A percentile compares a stretch with the other conserved stretches of the same genome.
These are phyloP conservation scores for Torulaspora microellipsoides DNA, from an alignment of 805 yeast genomes.

Conservation along the genomic window DNA sequence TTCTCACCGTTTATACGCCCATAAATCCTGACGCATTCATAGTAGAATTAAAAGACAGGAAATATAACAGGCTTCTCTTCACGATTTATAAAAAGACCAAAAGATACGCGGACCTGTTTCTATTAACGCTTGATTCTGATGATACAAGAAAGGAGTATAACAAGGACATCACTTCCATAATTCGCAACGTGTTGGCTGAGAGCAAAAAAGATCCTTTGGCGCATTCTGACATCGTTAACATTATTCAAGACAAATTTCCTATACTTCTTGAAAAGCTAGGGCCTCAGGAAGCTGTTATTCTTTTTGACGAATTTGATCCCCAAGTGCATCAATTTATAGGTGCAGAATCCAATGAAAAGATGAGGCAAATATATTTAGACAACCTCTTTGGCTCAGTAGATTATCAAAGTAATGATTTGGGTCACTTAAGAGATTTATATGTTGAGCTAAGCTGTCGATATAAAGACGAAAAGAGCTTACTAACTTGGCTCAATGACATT, in stretches of 20 bases:
- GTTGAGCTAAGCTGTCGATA: slow-evolving; percentile 18
- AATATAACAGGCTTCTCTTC: slow-evolving; percentile 24
- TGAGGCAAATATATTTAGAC: slow-evolving; percentile 20
- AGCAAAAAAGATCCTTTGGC: slow-evolving; percentile 8
- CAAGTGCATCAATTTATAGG: slow-evolving; percentile 19
- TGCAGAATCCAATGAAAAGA: not conserved
- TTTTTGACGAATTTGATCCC: slow-evolving; percentile 18
- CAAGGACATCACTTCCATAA: slow-evolving; percentile 1
- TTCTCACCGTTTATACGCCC: slow-evolving; percentile 65
- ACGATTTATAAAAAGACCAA: slow-evolving; percentile 18
- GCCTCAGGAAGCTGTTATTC: slow-evolving; percentile 5
- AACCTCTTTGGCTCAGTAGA: slow-evolving; percentile 7
- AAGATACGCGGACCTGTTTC: slow-evolving; percentile 15
- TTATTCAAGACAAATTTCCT: slow-evolving; percentile 17
- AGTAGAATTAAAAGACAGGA: slow-evolving; percentile 19
- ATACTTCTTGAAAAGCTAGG: slow-evolving; percentile 7
- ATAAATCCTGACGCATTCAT: slow-evolving; percentile 44
- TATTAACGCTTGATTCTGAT: slow-evolving; percentile 8
- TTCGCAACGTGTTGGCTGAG: slow-evolving; percentile 3
- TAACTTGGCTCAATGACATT: slow-evolving; percentile 16
- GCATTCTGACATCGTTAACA: slow-evolving; percentile 3
- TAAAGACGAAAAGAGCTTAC: slow-evolving; percentile 8
- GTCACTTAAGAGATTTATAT: slow-evolving; percentile 13
- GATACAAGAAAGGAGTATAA: slow-evolving; percentile 9
- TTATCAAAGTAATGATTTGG: not conserved